Conservation (phyloP, 306 rosid genomes). For the Macrotyloma uniflorum region DNA sequence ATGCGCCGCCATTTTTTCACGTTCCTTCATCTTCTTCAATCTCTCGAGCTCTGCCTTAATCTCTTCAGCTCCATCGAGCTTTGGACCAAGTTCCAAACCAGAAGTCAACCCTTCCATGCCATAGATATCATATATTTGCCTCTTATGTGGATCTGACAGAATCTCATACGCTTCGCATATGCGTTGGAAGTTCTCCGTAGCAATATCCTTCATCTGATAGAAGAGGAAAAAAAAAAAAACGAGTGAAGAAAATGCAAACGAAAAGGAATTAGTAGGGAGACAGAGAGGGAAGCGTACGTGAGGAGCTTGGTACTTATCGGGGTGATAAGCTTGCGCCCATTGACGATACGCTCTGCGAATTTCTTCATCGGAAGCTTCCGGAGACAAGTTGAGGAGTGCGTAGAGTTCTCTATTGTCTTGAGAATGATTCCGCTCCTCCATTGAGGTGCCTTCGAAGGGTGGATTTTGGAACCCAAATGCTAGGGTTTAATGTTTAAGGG, state of each 20-base stretch:
- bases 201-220: slow-evolving; percentile 83
- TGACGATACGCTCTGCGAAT: slow-evolving; percentile 95
- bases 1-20: slow-evolving; percentile 60
- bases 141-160: slow-evolving; percentile 73
- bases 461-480: background rate
- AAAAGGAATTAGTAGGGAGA: background rate
- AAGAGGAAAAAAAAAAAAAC: slow-evolving; percentile 5
- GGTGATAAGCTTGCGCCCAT: slow-evolving; percentile 97
- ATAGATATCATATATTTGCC: slow-evolving; percentile 90
- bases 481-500: slow-evolving; percentile 62
- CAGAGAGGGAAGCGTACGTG: slow-evolving; percentile 49
- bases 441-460: slow-evolving; percentile 27
- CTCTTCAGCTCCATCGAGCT: slow-evolving; percentile 74
- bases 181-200: slow-evolving; percentile 89
- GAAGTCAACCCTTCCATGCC: slow-evolving; percentile 92
- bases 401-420: slow-evolving; percentile 77
- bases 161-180: slow-evolving; percentile 93
- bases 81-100: slow-evolving; percentile 90
- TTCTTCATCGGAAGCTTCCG: slow-evolving; percentile 97
- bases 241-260: slow-evolving; percentile 24
- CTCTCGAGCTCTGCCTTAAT: slow-evolving; percentile 82
- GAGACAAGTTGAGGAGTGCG: slow-evolving; percentile 81
- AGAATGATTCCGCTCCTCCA: slow-evolving; percentile 60
- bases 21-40: slow-evolving; percentile 65
- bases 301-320: slow-evolving; percentile 89